Percentiles rank a stretch among this genome's conserved stretches.
phyloP scores from a whole-genome alignment of 371 early-diverging fungal genomes.

The Mortierella sp. region DNA sequence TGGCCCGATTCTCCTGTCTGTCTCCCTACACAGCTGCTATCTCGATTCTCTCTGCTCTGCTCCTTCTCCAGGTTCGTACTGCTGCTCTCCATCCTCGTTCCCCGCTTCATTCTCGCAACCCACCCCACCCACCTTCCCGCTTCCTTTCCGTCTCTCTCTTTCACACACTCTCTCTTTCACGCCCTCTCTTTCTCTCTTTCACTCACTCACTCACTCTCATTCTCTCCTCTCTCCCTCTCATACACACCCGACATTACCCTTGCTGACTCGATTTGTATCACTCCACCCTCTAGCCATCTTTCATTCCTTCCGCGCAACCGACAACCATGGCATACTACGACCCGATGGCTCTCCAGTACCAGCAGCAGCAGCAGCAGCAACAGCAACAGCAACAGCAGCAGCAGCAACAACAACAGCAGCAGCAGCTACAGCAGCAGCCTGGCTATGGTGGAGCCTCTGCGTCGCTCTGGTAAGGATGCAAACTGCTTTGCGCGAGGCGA shows the following conservation, averaged over 20 bases:
- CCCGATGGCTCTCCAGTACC: conserved; percentile 21
- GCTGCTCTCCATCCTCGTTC: neutral
- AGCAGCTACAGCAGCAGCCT: conserved; percentile 18
- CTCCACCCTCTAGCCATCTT: neutral
- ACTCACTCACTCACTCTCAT: neutral
- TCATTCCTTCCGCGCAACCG: no score
- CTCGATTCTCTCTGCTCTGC: neutral
- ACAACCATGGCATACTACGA: conserved; percentile 27
- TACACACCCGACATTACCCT: neutral
- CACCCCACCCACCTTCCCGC: no score
- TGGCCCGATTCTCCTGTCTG: neutral
- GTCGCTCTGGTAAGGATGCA: conserved; percentile 42
- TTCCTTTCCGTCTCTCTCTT: neutral
- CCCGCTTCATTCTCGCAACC: no score
- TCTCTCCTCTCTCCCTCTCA: neutral
- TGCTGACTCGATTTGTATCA: neutral
- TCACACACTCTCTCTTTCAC: neutral
- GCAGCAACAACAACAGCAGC: conserved; percentile 21
- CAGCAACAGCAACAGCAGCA: conserved; percentile 31
- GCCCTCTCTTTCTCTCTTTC: neutral
- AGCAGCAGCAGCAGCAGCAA: conserved; percentile 24
- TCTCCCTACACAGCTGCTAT: neutral
- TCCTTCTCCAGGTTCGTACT: neutral
- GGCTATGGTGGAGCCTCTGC: conserved; percentile 17
- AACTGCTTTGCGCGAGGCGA: no score